Base-by-base conservation (phyloP, 2,329 filamentous ascomycete genomes). In the Pestalotiopsis sp. region DNA sequence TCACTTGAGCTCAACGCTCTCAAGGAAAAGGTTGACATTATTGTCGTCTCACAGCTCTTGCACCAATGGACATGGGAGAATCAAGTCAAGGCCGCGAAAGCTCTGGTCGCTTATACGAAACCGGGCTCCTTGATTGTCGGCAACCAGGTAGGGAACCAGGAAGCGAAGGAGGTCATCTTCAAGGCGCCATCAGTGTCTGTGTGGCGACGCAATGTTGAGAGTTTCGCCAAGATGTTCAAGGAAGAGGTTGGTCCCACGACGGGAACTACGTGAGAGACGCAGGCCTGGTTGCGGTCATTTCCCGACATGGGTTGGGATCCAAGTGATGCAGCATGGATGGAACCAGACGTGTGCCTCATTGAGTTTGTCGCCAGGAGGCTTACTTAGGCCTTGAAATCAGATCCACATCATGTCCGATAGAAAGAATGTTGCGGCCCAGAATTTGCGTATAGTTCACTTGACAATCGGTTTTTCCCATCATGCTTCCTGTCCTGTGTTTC, bases 41-140 rank as follows among this genome's bases (percentile, higher is more conserved):
- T 85, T 6, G 76, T 82, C 41, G 75, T 82, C 2, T 77, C 77
- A 0, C 80, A 80, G 0, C 82, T 85, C 73, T 79, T 85, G 58
- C 83, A 85, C 65, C 74, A 84, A 7, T 85, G 83, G 70, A 75
- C 77, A 39, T 81, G 75, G 72, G 78, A 81, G 1, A 74, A 75
- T 9, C 82, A 85, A 69, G 69, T 81, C 12, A 72, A 76, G 60
- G 76, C 77, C n/a, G 76, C 76, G 13, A 78, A 78, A 66, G 76
- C 66, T 73, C 74, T 64, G 72, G 74, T 60, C 25, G 20, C 7
- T 14, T 60, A 31, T 14, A 31, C 57, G 2, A 60, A 60, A 52
- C 69, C 76, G 45, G 80, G 76, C 17, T 76, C 76, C 12, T 66
- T 84, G 31, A 68, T 84, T 4, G 70, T 83, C 59, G 82, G 82